phyloP scores from a whole-genome alignment of 495 filamentous ascomycete genomes.

The Podospora bellae-mahoneyi region DNA sequence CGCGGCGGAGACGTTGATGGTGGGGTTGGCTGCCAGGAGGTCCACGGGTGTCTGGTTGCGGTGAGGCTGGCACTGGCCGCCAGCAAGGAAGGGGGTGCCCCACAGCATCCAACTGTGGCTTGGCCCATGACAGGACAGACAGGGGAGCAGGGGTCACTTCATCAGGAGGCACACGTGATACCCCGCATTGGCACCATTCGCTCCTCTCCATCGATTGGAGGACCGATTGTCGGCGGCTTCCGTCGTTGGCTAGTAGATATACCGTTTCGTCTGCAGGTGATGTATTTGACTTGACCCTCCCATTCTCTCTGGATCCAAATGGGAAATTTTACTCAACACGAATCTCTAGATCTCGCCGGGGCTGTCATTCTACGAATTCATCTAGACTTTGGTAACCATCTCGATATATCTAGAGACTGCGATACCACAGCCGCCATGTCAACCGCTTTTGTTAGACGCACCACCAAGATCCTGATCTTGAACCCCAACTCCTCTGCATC shows the following conservation, averaged over 20 bases:
- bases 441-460: conserved; percentile 29
- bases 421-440: conserved; percentile 27
- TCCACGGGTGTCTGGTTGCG: background rate
- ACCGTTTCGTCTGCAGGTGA: too few relatives aligned
- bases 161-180: conserved; percentile 33
- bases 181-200: conserved; percentile 30
- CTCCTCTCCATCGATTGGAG: background rate
- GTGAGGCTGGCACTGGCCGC: conserved; percentile 7
- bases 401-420: background rate
- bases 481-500: conserved; percentile 83
- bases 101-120: conserved; percentile 22
- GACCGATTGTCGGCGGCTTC: conserved; percentile 6
- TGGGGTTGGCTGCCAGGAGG: conserved; percentile 4
- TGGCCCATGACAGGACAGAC: conserved; percentile 7
- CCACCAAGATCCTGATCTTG: conserved; percentile 66
- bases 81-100: background rate
- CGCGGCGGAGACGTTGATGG: conserved; percentile 11
- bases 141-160: background rate
- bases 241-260: background rate
- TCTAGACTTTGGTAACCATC: background rate
- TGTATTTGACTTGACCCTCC: background rate
- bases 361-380: conserved; percentile 1
- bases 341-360: background rate
- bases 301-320: background rate
- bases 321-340: background rate